Evolutionary conservation across 2,329 filamentous ascomycete genomes (phyloP).

Genomic region (Thermomyces lanuginosus): DNA sequence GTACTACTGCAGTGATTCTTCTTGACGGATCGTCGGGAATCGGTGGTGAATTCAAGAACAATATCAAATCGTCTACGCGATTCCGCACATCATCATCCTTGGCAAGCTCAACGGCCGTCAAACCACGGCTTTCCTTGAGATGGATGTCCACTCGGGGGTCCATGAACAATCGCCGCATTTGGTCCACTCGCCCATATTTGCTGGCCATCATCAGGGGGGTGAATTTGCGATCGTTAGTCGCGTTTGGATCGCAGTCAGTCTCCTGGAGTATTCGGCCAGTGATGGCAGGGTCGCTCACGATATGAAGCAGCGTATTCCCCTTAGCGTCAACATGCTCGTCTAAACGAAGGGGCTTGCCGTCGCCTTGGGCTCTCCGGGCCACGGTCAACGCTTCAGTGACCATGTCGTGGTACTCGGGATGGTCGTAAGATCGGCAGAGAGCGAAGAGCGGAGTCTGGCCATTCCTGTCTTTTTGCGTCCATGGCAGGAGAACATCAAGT

Average conservation of each 20-base stretch:
- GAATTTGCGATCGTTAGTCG: slow-evolving; percentile 85
- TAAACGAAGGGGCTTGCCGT: slow-evolving; percentile 65
- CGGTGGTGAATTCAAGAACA: slow-evolving; percentile 51
- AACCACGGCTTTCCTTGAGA: slow-evolving; percentile 66
- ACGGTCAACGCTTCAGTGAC: slow-evolving; percentile 63
- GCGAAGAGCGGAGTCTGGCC: slow-evolving; percentile 97
- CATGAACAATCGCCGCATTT: slow-evolving; percentile 73
- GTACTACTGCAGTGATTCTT: slow-evolving; percentile 78
- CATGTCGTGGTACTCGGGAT: slow-evolving; percentile 74
- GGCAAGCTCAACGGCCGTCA: slow-evolving; percentile 88
- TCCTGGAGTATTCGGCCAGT: slow-evolving; percentile 59
- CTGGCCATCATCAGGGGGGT: slow-evolving; percentile 95
- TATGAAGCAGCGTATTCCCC: slow-evolving; percentile 89
- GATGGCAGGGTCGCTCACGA: slow-evolving; percentile 71
- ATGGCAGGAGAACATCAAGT: slow-evolving; percentile 65
- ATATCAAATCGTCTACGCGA: slow-evolving; percentile 79
- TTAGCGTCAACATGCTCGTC: slow-evolving; percentile 87
- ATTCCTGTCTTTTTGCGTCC: slow-evolving; percentile 85
- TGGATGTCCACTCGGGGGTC: slow-evolving; percentile 76
- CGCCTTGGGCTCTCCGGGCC: slow-evolving; percentile 57
- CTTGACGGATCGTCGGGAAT: slow-evolving; percentile 48
- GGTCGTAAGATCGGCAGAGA: slow-evolving; percentile 86
- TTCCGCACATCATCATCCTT: slow-evolving; percentile 97
- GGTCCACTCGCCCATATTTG: slow-evolving; percentile 90
- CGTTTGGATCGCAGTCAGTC: slow-evolving; percentile 92